Evolutionary conservation across 2,329 filamentous ascomycete genomes (phyloP), one percentile per base, ranked within the genome.

Genomic region (Sporothrix variecibatus): DNA sequence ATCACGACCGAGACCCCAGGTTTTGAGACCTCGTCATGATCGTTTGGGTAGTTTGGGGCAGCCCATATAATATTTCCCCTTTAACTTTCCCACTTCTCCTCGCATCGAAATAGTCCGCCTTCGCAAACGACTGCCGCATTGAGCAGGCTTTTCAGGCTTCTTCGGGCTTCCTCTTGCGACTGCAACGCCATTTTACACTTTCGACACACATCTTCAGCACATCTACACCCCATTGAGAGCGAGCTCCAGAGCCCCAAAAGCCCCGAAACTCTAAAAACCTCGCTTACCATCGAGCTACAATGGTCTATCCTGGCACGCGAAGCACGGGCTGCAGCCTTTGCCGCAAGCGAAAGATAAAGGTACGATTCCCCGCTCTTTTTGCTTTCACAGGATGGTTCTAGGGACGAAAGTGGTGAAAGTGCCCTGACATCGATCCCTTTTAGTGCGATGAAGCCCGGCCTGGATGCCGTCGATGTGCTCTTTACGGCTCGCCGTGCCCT

Each of bases 301-400:
- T 53, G 65, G 65, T 69, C 7, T 69, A 53, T 49, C 65, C 43
- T 7, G 65, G 43, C 26, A 53, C 65, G 43, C 43, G 65, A 49
- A 69, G 65, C 43, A 69, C 65, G 5, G 43, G 65, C 15, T 69
- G 65, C 26, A 28, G 65, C 43, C 65, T 68, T 5, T 68, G 65
- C 15, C 65, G 65, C 3, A 68, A 68, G 43, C 23, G 65, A 8
- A 68, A 68, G 65, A 68, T 68, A 46, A 68, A 68, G 43, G 65
- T 51, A 51, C 11, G 65, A 12, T 9, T 49, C 40, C 64, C 43
- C 26, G 43, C 43, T 69, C 26, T 49, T n/a, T 28, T 34, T 62
- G 6, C 17, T 17, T 15, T 31, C 17, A n/a, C 15, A 26, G 26
- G 56, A 12, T 26, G 5, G 12, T 60, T 60, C 26, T n/a, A n/a